Base-by-base conservation (phyloP, 352 stramenopile genomes). In the Globisporangium middletonii region DNA sequence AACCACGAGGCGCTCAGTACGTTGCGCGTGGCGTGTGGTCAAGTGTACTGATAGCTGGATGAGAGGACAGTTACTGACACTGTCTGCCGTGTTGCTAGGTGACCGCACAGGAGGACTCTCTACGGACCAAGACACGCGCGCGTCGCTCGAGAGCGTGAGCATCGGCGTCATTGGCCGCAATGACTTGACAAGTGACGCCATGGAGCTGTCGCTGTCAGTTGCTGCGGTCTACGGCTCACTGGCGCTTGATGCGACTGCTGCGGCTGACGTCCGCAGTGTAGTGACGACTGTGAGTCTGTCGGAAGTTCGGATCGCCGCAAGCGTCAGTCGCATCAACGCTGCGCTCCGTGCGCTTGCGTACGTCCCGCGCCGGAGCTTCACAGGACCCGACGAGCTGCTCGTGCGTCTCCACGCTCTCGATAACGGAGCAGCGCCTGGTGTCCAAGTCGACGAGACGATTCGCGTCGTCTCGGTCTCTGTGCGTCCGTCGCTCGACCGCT, bases 391-490 rank as follows among this genome's bases (percentile, higher is more conserved):
- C 27, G 50, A 74, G 41, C 57, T 83, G 15, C 43, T 75, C 26
- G 45, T 79, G n/a, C 72, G 59, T 11, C 47, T 77, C 11, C 57
- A 50, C 3, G 55, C 64, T 12, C 8, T 27, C 42, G 33, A 37
- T 7, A 15, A 23, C 37, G 37, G 13, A 44, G 12, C 27, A n/a
- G 18, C 6, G 18, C 15, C 18, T 11, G 12, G n/a, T 13, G 4
- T 41, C 1, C 12, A 28, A n/a, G 12, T 62, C 18, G 49, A 66
- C n/a, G 43, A 68, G 12, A 16, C 45, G 27, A 60, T 28, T 1
- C 64, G 47, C n/a, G 51, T 79, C 7, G 60, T 77, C 30, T 41
- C 43, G 11, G 58, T 87, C 26, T 73, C 73, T n/a, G 55, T 85
- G 9, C 51, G 33, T 38, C 33, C 65, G 16, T 55, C 64, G 7